A percentile compares a stretch with the other conserved stretches of the same genome.
These are phyloP conservation scores for Trichoderma sp. DNA, from an alignment of 2,329 filamentous ascomycete genomes.

Conservation along the genomic window DNA sequence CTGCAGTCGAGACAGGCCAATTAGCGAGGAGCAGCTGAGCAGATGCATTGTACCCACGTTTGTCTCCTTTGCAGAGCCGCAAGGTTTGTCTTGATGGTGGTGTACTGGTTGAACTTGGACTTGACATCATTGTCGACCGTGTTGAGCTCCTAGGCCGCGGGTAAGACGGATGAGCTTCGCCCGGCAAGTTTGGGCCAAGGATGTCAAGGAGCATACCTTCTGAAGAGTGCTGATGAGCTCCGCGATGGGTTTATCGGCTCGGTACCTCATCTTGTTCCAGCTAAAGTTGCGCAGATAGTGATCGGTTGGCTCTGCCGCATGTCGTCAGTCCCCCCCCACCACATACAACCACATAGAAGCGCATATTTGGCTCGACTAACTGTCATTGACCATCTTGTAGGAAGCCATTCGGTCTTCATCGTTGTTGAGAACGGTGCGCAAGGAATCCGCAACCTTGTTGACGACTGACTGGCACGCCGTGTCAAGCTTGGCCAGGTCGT, in stretches of 20 bases:
- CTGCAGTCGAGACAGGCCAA: constrained; percentile 39
- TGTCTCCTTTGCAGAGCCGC: constrained; percentile 80
- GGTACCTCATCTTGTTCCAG: constrained; percentile 98
- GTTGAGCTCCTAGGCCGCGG: constrained; percentile 64
- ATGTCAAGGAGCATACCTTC: constrained; percentile 55
- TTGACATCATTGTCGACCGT: constrained; percentile 97
- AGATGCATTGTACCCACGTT: constrained; percentile 56
- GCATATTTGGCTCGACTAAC: constrained; percentile 48
- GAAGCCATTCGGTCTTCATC: constrained; percentile 78
- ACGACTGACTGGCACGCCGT: constrained; percentile 76
- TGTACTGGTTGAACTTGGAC: constrained; percentile 91
- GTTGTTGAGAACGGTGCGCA: constrained; percentile 77
- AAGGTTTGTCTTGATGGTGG: constrained; percentile 80
- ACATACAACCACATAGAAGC: background rate
- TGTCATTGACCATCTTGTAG: constrained; percentile 93
- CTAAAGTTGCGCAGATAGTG: constrained; percentile 84
- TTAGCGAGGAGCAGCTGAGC: background rate
- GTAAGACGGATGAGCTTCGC: background rate
- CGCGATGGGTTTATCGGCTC: constrained; percentile 82
- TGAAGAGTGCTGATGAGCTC: constrained; percentile 86
- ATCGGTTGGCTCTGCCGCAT: constrained; percentile 77
- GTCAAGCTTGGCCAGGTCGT: constrained; percentile 89
- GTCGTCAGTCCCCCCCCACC: constrained; percentile 27
- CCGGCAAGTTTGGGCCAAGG: background rate
- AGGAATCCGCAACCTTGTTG: constrained; percentile 80